Percentiles rank a stretch among this genome's conserved stretches.
These are phyloP conservation scores for Sarcodon aspratus DNA, from an alignment of 768 basidiomycete species.

Conservation along the genomic window DNA sequence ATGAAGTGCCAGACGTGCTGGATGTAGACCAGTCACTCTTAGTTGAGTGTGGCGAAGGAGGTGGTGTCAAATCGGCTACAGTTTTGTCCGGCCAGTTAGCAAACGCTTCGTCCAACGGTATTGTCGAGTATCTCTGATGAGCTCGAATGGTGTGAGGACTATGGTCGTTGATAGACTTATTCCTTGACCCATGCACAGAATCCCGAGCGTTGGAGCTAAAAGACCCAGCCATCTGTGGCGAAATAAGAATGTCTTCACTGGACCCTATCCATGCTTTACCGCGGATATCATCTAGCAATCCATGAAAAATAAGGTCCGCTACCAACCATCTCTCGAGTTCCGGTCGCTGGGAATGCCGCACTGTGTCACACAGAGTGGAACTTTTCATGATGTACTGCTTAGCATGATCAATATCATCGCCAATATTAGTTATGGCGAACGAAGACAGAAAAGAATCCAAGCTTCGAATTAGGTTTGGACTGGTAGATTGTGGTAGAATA, in stretches of 20 bases:
- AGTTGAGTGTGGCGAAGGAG: too few species aligned
- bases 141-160: too few species aligned
- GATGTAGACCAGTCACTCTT: too few species aligned
- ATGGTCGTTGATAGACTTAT: too few species aligned
- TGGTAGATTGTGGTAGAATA: slow-evolving; percentile 7
- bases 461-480: slow-evolving; percentile 20
- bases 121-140: too few species aligned
- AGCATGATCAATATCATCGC: slow-evolving; percentile 11
- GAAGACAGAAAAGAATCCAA: slow-evolving; percentile 26
- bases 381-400: slow-evolving; percentile 18
- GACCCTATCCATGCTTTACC: not conserved
- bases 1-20: too few species aligned
- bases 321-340: not conserved
- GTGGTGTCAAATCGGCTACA: too few species aligned
- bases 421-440: slow-evolving; percentile 12
- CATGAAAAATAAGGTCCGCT: not conserved
- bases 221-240: not conserved
- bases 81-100: too few species aligned
- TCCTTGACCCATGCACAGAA: too few species aligned
- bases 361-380: slow-evolving; percentile 12
- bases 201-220: not conserved
- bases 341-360: not conserved
- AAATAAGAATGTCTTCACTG: not conserved
- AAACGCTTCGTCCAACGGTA: too few species aligned
- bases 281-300: not conserved